These are phyloP conservation scores for Neopestalotiopsis rosae DNA, from an alignment of 2,329 filamentous ascomycete species.

Conservation along the genomic window DNA sequence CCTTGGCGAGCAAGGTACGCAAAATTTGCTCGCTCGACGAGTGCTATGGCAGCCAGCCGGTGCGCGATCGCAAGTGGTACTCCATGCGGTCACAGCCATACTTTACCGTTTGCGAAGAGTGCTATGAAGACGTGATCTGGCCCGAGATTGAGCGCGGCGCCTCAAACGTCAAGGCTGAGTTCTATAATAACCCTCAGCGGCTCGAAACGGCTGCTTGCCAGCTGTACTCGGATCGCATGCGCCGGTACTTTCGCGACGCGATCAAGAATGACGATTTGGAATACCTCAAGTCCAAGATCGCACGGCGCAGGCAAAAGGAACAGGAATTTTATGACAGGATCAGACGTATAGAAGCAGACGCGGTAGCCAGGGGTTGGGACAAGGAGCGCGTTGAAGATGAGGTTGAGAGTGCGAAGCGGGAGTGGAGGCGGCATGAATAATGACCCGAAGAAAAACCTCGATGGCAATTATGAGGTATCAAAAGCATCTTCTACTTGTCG, in stretches of 20 bases:
- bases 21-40: conserved; percentile 63
- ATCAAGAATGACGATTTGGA: conserved; percentile 70
- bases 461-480: neutral
- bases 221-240: conserved; percentile 82
- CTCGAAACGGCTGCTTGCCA: conserved; percentile 69
- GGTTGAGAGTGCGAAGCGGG: conserved; percentile 54
- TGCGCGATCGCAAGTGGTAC: conserved; percentile 74
- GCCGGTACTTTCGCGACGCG: conserved; percentile 71
- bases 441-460: neutral
- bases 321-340: conserved; percentile 62
- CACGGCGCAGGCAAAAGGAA: conserved; percentile 66
- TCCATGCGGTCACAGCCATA: conserved; percentile 76
- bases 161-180: conserved; percentile 50
- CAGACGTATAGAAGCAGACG: conserved; percentile 44
- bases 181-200: conserved; percentile 65
- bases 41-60: conserved; percentile 68
- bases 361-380: conserved; percentile 42
- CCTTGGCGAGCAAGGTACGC: conserved; percentile 68
- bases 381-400: conserved; percentile 47
- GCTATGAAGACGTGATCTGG: conserved; percentile 80
- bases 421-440: conserved; percentile 64
- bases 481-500: neutral
- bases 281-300: conserved; percentile 62
- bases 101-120: conserved; percentile 86
- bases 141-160: conserved; percentile 62